Evolutionary conservation across 805 yeast species (phyloP), one percentile per base, ranked within the genome.

Genomic region (Wickerhamomyces strasburgensis): DNA sequence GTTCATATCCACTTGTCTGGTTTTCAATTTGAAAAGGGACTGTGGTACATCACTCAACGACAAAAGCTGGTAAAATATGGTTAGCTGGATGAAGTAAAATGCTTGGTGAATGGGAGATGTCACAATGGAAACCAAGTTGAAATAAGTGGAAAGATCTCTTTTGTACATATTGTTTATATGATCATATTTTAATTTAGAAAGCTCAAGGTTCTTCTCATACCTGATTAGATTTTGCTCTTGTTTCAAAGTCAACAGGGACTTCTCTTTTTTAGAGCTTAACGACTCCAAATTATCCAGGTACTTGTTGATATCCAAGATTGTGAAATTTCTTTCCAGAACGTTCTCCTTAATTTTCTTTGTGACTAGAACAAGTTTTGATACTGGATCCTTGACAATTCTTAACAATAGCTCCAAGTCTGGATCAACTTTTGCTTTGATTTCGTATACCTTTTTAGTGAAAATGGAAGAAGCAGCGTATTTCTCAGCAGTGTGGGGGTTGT

Each of bases 121-220:
- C 17, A 68, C 48, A 11, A 47, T 32, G 4, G 55, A 40, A 0
- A 67, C 52, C 9, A 68, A 50, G 6, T 54, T 38, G 38, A 68
- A 60, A 33, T 73, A 68, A 3, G 42, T 33, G 0, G 81, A 80
- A 1, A 78, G 47, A 29, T 75, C 82, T 21, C 39, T 40, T 39
- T 72, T 72, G 42, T 77, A 56, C 3, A 45, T 34, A 5, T 48
- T 42, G 48, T 74, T 72, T 25, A 64, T 42, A 9, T 41, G 33
- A 2, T 67, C 65, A 46, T 67, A 73, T 33, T 49, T 67, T 50
- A 40, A 58, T 39, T 44, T 61, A 43, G 47, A 58, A 36, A 49
- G 52, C 41, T 51, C 61, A 19, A 55, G 30, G 35, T 53, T 54
- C 40, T 54, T 56, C 34, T 58, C 56, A 17, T 55, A 52, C 29